Evolutionary conservation across 1,139 yeast species (phyloP).

Genomic region (Yamadazyma atlantica): DNA sequence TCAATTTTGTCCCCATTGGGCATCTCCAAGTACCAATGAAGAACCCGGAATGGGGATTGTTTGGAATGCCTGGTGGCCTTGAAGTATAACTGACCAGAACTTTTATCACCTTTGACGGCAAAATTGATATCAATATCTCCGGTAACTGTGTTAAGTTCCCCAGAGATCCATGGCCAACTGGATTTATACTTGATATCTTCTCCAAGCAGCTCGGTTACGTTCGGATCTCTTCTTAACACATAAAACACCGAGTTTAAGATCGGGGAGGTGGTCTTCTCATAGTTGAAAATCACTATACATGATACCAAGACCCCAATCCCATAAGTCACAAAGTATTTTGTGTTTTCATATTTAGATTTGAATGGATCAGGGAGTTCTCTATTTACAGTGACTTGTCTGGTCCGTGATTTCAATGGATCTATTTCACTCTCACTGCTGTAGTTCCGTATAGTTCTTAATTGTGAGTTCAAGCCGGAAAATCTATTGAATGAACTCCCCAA

Average conservation of each 20-base stretch:
- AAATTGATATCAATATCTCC: constrained; percentile 78
- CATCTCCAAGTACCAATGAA: constrained; percentile 56
- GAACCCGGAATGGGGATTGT: constrained; percentile 57
- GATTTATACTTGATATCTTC: constrained; percentile 68
- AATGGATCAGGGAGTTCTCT: constrained; percentile 77
- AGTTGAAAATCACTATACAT: constrained; percentile 76
- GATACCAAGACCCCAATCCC: constrained; percentile 64
- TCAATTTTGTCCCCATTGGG: constrained; percentile 38
- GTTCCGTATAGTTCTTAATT: no score
- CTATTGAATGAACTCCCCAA: no score
- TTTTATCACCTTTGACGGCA: constrained; percentile 62
- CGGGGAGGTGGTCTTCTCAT: constrained; percentile 88
- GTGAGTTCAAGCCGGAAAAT: no score
- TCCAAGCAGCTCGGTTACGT: constrained; percentile 69
- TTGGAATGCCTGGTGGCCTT: constrained; percentile 61
- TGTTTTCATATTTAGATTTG: constrained; percentile 49
- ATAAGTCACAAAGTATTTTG: constrained; percentile 59
- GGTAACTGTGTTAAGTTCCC: constrained; percentile 77
- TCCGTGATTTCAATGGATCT: neutral
- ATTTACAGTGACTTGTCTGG: constrained; percentile 56
- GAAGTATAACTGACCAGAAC: constrained; percentile 50
- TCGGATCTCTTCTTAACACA: constrained; percentile 74
- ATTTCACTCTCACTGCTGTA: neutral
- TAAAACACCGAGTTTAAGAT: constrained; percentile 85
- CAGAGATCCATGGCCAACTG: constrained; percentile 87